phyloP scores from a whole-genome alignment of 768 basidiomycete species.

The Pleurotus tuoliensis region DNA sequence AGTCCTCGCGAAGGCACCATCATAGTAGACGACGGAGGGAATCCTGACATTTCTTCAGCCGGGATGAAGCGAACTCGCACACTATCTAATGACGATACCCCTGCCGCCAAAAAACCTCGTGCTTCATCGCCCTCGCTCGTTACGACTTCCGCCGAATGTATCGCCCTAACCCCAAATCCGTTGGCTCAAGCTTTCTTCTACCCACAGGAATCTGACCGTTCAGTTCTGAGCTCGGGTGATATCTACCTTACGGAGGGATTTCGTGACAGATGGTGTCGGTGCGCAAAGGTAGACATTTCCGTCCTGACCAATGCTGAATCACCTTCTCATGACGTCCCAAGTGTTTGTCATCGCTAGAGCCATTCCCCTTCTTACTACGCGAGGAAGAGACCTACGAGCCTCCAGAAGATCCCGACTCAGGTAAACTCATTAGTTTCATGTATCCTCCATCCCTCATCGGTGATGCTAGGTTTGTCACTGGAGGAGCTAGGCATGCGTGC shows the following conservation, averaged over 20 bases:
- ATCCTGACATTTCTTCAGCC: constrained; percentile 19
- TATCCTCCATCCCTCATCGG: constrained; percentile 10
- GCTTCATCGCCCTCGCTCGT: constrained; percentile 13
- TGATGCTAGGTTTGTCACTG: constrained; percentile 58
- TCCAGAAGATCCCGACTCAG: constrained; percentile 83
- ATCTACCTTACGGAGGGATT: constrained; percentile 73
- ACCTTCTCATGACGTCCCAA: constrained; percentile 21
- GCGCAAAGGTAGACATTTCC: constrained; percentile 43
- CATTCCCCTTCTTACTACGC: constrained; percentile 58
- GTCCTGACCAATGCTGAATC: constrained; percentile 2
- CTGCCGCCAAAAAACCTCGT: constrained; percentile 34
- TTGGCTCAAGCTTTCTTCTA: constrained; percentile 43
- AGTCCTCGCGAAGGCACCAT: constrained; percentile 11
- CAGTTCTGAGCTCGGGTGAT: constrained; percentile 56
- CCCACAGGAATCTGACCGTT: constrained; percentile 19
- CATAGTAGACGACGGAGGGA: constrained; percentile 21
- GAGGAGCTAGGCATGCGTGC: constrained; percentile 85
- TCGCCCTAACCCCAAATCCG: constrained; percentile 49
- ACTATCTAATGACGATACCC: constrained; percentile 29
- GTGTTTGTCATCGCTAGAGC: constrained; percentile 57
- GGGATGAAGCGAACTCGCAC: constrained; percentile 52
- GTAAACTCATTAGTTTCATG: constrained; percentile 28
- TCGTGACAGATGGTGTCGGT: constrained; percentile 78
- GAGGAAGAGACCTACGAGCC: constrained; percentile 85
- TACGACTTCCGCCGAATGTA: constrained; percentile 33